Evolutionary conservation across 2,329 filamentous ascomycete genomes (phyloP).

Genomic region (Monosporascus cannonballus): DNA sequence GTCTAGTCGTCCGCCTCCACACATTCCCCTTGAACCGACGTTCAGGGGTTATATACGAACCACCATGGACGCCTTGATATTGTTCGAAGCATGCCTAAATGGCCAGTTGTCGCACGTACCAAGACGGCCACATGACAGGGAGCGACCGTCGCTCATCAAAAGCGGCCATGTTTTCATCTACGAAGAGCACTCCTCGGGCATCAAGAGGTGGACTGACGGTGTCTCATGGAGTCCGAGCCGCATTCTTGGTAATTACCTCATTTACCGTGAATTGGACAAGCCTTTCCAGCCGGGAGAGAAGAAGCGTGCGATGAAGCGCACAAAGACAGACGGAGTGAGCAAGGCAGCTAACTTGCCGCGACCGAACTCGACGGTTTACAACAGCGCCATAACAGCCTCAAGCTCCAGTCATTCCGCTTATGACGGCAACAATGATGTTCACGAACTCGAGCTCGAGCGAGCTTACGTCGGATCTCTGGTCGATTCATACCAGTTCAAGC

Average conservation of each 20-base stretch:
- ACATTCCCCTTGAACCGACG: conserved; percentile 50
- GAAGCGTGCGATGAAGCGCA: conserved; percentile 73
- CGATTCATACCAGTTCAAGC: conserved; percentile 86
- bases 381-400: not conserved
- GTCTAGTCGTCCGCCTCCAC: conserved; percentile 20
- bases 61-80: conserved; percentile 68
- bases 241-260: conserved; percentile 76
- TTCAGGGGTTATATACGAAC: conserved; percentile 62
- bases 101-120: conserved; percentile 70
- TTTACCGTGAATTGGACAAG: conserved; percentile 76
- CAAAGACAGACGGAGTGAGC: conserved; percentile 34
- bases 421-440: conserved; percentile 7
- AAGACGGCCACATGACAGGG: conserved; percentile 79
- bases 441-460: conserved; percentile 27
- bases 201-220: conserved; percentile 92
- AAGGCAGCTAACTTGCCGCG: conserved; percentile 27
- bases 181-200: conserved; percentile 82
- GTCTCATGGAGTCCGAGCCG: conserved; percentile 86
- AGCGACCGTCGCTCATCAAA: conserved; percentile 68
- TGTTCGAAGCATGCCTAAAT: conserved; percentile 73
- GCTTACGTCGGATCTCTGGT: conserved; percentile 71
- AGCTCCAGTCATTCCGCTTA: not conserved
- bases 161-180: conserved; percentile 90
- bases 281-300: conserved; percentile 78
- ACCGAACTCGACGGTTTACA: conserved; percentile 12